These are phyloP conservation scores for Cryptococcus hybrid DNA, from an alignment of 1,284 basidiomycete genomes.

Conservation along the genomic window DNA sequence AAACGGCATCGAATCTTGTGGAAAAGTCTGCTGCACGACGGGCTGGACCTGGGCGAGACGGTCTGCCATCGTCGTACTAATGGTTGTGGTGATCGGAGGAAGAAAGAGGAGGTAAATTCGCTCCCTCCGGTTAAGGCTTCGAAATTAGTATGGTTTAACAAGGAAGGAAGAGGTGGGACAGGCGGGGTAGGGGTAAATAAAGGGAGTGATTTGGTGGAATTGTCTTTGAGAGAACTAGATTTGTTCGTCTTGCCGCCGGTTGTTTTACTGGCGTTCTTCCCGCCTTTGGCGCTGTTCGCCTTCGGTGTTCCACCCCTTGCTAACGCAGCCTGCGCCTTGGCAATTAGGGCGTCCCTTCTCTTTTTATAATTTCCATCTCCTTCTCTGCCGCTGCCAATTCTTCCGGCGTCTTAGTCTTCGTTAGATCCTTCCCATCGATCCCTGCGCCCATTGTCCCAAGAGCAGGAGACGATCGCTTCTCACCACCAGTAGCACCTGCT, in stretches of 20 bases:
- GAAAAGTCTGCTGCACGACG: no score
- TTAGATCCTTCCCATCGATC: background rate
- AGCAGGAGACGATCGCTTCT: background rate
- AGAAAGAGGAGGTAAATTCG: slow-evolving; percentile 2
- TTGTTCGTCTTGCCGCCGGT: no score
- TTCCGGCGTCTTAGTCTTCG: slow-evolving; percentile 3
- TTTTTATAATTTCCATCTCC: slow-evolving; percentile 45
- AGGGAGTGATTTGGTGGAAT: no score
- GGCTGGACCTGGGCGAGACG: no score
- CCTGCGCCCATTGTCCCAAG: background rate
- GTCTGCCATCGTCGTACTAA: no score
- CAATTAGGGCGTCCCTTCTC: slow-evolving; percentile 35
- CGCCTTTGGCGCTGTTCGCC: background rate
- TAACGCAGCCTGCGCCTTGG: slow-evolving; percentile 26
- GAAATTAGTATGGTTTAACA: slow-evolving; percentile 2
- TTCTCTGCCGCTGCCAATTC: slow-evolving; percentile 33
- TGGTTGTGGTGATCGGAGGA: no score
- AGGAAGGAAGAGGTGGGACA: no score
- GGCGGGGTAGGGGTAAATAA: no score
- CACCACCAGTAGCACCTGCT: no score
- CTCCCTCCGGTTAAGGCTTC: slow-evolving; percentile 10
- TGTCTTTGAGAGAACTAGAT: no score
- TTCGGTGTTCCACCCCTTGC: background rate
- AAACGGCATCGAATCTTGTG: no score
- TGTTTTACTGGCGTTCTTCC: no score